Conservation (phyloP, 2,329 filamentous ascomycete genomes). For the Allantophomopsis cytisporea region DNA sequence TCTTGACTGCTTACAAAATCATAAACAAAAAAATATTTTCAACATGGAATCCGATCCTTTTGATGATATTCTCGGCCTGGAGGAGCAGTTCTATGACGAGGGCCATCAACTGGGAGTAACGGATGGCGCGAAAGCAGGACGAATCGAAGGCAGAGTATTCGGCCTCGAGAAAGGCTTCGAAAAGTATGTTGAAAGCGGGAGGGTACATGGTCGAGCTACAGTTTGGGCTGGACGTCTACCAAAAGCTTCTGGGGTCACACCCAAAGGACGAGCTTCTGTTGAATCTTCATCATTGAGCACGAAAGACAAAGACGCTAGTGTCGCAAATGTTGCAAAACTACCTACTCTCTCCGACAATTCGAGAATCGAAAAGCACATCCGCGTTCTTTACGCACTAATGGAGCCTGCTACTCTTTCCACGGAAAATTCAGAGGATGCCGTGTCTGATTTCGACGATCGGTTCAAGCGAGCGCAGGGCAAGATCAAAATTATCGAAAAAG, state of each 20-base stretch:
- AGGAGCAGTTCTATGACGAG: slow-evolving; percentile 64
- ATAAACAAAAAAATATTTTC: neutral
- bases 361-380: slow-evolving; percentile 64
- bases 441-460: slow-evolving; percentile 84
- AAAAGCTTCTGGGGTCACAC: neutral
- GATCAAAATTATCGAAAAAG: slow-evolving; percentile 70
- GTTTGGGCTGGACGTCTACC: slow-evolving; percentile 72
- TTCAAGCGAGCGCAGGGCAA: slow-evolving; percentile 75
- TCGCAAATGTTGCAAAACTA: slow-evolving; percentile 17
- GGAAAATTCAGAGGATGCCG: slow-evolving; percentile 75
- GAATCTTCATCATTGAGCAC: neutral
- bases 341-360: slow-evolving; percentile 37
- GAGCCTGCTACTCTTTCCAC: slow-evolving; percentile 68
- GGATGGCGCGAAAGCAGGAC: slow-evolving; percentile 67
- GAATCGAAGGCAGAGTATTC: slow-evolving; percentile 78
- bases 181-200: slow-evolving; percentile 74
- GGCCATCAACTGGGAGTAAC: slow-evolving; percentile 63
- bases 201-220: slow-evolving; percentile 61
- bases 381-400: slow-evolving; percentile 60
- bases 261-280: neutral
- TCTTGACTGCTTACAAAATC: neutral
- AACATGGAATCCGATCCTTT: slow-evolving; percentile 14
- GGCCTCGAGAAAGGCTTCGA: slow-evolving; percentile 89
- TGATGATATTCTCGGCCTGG: slow-evolving; percentile 38
- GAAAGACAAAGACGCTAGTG: neutral